Conservation (phyloP, 2,329 filamentous ascomycete species). For the Gliomastix tumulicola region DNA sequence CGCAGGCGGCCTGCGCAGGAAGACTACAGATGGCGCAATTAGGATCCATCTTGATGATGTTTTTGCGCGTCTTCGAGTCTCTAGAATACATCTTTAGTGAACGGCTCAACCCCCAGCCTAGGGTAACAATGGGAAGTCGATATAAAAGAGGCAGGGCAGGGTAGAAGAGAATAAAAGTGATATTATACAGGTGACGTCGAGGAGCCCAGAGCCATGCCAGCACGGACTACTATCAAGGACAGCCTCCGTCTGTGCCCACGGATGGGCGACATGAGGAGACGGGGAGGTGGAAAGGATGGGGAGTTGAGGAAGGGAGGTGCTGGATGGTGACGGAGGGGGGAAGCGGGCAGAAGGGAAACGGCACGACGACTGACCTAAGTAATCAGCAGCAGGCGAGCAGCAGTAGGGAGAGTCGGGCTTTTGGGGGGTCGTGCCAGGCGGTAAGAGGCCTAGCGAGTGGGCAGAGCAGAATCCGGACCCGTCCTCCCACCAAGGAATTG, state of each 20-base stretch:
- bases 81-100: slow-evolving; percentile 49
- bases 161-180: too few relatives aligned
- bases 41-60: slow-evolving; percentile 58
- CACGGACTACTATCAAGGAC: too few relatives aligned
- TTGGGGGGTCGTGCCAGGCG: slow-evolving; percentile 1
- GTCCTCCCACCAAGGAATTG: too few relatives aligned
- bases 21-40: slow-evolving; percentile 62
- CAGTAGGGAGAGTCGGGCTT: too few relatives aligned
- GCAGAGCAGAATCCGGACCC: too few relatives aligned
- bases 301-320: neutral
- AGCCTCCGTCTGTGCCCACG: too few relatives aligned
- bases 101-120: neutral
- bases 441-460: too few relatives aligned
- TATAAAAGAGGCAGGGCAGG: slow-evolving; percentile 3
- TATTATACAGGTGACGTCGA: too few relatives aligned
- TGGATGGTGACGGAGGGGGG: neutral
- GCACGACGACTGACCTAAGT: slow-evolving; percentile 1
- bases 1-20: slow-evolving; percentile 51
- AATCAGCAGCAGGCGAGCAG: neutral
- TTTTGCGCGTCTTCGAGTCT: slow-evolving; percentile 29
- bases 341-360: neutral
- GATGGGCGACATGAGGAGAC: too few relatives aligned
- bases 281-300: neutral
- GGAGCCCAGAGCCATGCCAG: too few relatives aligned
- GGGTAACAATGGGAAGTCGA: neutral